Evolutionary conservation across 78 protist genomes (phyloP).

Genomic region (Cavenderia fasciculata): DNA sequence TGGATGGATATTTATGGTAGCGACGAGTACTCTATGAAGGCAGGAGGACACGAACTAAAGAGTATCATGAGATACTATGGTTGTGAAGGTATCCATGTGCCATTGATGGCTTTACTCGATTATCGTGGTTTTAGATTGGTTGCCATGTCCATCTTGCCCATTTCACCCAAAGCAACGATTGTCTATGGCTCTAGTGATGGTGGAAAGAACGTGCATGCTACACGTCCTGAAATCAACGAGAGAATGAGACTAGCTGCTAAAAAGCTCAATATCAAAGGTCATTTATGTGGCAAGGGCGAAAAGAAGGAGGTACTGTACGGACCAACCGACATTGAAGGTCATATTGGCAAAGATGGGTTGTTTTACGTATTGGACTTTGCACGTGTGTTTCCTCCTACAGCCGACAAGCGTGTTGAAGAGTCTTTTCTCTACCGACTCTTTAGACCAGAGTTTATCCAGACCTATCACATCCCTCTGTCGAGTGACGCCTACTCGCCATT

Average conservation of each 20-base stretch:
- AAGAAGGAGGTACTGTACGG: conserved; percentile 65
- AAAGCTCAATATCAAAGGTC: conserved; percentile 77
- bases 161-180: conserved; percentile 25
- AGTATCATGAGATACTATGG: conserved; percentile 75
- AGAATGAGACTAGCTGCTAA: conserved; percentile 73
- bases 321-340: conserved; percentile 84
- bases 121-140: conserved; percentile 80
- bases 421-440: conserved; percentile 67
- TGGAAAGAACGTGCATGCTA: conserved; percentile 41
- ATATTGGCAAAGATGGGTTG: conserved; percentile 38
- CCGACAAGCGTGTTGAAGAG: conserved; percentile 24
- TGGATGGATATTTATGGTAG: conserved; percentile 55
- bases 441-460: conserved; percentile 83
- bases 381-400: conserved; percentile 76
- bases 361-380: conserved; percentile 84
- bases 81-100: conserved; percentile 81
- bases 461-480: conserved; percentile 47
- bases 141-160: conserved; percentile 81
- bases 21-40: conserved; percentile 72
- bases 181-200: conserved; percentile 77
- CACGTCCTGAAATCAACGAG: background rate
- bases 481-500: conserved; percentile 82
- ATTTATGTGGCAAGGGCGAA: conserved; percentile 50
- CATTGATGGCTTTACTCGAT: conserved; percentile 75
- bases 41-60: conserved; percentile 68